Evolutionary conservation across 768 basidiomycete species (phyloP), one percentile per base, ranked within the genome.

Genomic region (Chalciporus pseudorubinellus): DNA sequence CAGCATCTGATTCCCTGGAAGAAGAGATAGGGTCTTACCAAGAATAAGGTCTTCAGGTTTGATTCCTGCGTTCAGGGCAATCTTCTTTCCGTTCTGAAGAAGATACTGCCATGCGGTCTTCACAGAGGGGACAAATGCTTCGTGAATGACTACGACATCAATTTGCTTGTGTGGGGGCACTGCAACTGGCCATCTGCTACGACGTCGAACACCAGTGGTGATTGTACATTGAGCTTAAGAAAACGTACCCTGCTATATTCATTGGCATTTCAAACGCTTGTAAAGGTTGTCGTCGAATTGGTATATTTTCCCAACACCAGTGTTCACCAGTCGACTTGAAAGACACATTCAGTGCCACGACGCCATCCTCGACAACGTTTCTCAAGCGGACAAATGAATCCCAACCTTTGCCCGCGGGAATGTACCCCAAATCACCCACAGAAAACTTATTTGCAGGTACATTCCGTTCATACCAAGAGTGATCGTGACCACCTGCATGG

Each of bases 381-480:
- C 68, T 57, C 36, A 79, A 55, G 21, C 64, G 53, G 38, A 73
- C 66, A 52, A 78, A 78, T 3, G 70, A 64, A 5, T 55, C 47
- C 60, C 77, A 77, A 22, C 66, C 67, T 39, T 61, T 60, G 6
- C 68, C 70, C 0, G 50, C 42, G 0, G 72, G 72, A 29, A 78
- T 59, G 48, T 77, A 79, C 14, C 77, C 77, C 21, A 76, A 55
- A 51, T 80, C 77, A 8, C 78, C 78, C 19, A 75, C 70, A 5
- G 57, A 39, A 50, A 74, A 77, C 46, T 71, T 71, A 53, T 71
- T 65, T 2, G 74, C 61, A 2, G 73, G 71, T 24, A 78, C 74
- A 13, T 67, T 65, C 22, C 64, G 69, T 53, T 74, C 68, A 8
- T 66, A 62, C 77, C 77, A 78, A 9, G 64, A 62, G 47, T 75